phyloP scores from a whole-genome alignment of 208 protist species.

The Leishmania guyanensis region DNA sequence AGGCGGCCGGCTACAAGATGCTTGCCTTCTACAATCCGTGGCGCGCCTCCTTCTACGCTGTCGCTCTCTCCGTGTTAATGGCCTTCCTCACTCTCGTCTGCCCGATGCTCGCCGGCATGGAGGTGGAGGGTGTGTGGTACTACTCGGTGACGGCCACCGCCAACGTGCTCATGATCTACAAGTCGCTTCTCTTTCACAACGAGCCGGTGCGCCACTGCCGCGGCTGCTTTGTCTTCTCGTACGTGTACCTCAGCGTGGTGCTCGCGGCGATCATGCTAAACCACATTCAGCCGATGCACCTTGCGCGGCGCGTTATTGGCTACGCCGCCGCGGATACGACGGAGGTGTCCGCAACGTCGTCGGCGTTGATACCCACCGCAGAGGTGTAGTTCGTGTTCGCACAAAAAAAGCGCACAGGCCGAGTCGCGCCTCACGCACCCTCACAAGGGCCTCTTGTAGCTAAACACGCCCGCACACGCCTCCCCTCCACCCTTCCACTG shows the following conservation, averaged over 20 bases:
- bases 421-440: not conserved
- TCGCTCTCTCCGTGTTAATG: constrained; percentile 75
- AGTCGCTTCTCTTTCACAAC: constrained; percentile 81
- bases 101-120: constrained; percentile 47
- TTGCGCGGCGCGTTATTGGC: constrained; percentile 23
- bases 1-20: constrained; percentile 92
- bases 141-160: constrained; percentile 57
- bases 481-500: not conserved
- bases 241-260: constrained; percentile 81
- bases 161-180: constrained; percentile 86
- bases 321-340: constrained; percentile 19
- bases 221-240: constrained; percentile 91
- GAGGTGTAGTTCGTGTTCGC: not conserved
- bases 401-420: not conserved
- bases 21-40: constrained; percentile 85
- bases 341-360: constrained; percentile 2
- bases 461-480: not conserved
- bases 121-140: constrained; percentile 73
- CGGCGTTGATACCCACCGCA: not conserved
- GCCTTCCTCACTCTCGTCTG: constrained; percentile 62
- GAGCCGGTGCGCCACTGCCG: constrained; percentile 77
- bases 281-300: constrained; percentile 70
- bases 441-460: not conserved
- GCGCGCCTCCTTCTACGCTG: constrained; percentile 86
- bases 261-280: constrained; percentile 79